Conservation (phyloP, 768 basidiomycete species). For the Daedaleopsis sinensis region DNA sequence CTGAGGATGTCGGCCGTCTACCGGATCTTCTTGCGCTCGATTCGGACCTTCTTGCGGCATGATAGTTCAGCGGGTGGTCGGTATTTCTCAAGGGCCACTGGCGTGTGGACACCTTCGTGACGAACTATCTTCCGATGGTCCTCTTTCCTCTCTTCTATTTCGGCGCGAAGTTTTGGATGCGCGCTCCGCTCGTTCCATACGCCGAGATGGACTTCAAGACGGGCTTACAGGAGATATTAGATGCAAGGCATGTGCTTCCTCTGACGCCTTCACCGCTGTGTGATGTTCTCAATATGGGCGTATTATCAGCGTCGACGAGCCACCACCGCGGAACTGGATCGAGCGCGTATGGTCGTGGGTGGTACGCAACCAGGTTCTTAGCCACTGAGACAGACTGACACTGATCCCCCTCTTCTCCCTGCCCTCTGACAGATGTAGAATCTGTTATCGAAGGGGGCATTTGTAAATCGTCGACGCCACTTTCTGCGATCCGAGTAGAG, state of each 20-base stretch:
- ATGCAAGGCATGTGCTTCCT: constrained; percentile 28
- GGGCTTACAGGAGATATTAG: constrained; percentile 42
- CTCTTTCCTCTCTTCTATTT: constrained; percentile 53
- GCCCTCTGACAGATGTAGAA: not conserved
- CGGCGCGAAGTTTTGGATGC: constrained; percentile 23
- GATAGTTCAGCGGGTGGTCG: constrained; percentile 43
- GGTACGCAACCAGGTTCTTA: constrained; percentile 22
- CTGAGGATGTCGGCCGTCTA: not conserved
- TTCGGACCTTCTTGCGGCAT: not conserved
- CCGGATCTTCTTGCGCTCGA: not conserved
- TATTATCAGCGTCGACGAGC: constrained; percentile 31
- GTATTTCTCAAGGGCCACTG: constrained; percentile 44
- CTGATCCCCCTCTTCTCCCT: not conserved
- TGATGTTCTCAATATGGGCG: not conserved
- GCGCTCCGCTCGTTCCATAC: constrained; percentile 16
- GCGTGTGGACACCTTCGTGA: constrained; percentile 43
- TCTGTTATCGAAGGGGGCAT: too few relatives aligned
- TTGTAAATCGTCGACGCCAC: too few relatives aligned
- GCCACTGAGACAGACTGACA: not conserved
- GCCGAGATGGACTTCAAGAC: constrained; percentile 49
- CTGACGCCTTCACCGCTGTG: too few relatives aligned
- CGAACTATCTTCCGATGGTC: constrained; percentile 43
- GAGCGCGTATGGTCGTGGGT: constrained; percentile 40
- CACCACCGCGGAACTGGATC: constrained; percentile 35
- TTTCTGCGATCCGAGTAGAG: too few relatives aligned